Evolutionary conservation across 768 basidiomycete genomes (phyloP).

Genomic region (Boletus vinaceobasis): DNA sequence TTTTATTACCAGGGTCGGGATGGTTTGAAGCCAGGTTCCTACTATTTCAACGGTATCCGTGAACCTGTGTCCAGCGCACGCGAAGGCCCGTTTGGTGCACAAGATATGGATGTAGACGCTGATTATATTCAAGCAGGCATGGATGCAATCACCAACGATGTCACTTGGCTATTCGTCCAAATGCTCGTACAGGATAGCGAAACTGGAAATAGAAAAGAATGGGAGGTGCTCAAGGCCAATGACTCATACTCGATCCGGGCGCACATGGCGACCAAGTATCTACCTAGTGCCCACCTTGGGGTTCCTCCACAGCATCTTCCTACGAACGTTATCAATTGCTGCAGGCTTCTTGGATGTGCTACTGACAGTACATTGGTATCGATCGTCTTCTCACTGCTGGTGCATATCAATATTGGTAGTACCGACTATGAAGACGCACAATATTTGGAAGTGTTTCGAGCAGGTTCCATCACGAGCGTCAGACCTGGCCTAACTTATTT

Average conservation of each 20-base stretch:
- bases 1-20: slow-evolving; percentile 13
- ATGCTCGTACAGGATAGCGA: slow-evolving; percentile 19
- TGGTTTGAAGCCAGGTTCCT: slow-evolving; percentile 6
- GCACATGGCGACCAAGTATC: slow-evolving; percentile 20
- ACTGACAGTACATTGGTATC: background rate
- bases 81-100: slow-evolving; percentile 2
- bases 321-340: slow-evolving; percentile 29
- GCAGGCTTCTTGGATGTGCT: background rate
- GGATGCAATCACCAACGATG: slow-evolving; percentile 16
- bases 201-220: slow-evolving; percentile 18
- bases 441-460: slow-evolving; percentile 10
- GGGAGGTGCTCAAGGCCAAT: slow-evolving; percentile 24
- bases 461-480: background rate
- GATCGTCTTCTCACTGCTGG: background rate
- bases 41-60: slow-evolving; percentile 9
- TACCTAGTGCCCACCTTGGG: slow-evolving; percentile 14
- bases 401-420: background rate
- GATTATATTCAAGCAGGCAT: slow-evolving; percentile 17
- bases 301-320: slow-evolving; percentile 16
- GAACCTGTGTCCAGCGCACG: background rate
- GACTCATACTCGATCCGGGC: slow-evolving; percentile 28
- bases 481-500: background rate
- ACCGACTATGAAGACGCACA: background rate
- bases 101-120: slow-evolving; percentile 2
- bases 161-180: slow-evolving; percentile 15